Evolutionary conservation across 2,329 filamentous ascomycete genomes (phyloP).

Genomic region (Alternaria rosae): DNA sequence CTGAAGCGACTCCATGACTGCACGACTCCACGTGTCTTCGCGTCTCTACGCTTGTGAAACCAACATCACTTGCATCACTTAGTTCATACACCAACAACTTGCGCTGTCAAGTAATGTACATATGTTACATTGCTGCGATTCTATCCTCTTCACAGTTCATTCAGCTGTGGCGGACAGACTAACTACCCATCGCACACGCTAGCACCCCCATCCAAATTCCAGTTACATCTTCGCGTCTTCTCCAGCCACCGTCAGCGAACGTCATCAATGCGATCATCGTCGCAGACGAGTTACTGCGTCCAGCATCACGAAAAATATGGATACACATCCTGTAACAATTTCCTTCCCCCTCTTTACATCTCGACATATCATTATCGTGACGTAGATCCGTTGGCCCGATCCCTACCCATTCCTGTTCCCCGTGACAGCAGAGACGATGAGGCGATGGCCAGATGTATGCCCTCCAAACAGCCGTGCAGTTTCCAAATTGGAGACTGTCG

Average conservation of each 20-base stretch:
- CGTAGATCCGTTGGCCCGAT: conserved; percentile 1
- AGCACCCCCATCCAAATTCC: background rate
- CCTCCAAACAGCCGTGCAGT: background rate
- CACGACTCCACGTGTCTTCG: background rate
- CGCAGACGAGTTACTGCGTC: conserved; percentile 26
- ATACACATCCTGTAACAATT: conserved; percentile 18
- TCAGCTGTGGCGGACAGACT: conserved; percentile 3
- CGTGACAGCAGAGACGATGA: conserved; percentile 2
- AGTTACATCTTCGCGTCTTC: background rate
- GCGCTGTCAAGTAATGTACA: background rate
- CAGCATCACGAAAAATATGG: conserved; percentile 10
- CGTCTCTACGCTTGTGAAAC: background rate
- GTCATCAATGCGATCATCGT: conserved; percentile 11
- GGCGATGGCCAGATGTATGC: background rate
- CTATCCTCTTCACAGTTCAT: background rate
- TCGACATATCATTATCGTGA: conserved; percentile 11
- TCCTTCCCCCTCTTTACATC: conserved; percentile 21
- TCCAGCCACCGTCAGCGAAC: background rate
- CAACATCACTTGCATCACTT: background rate
- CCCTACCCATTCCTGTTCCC: background rate
- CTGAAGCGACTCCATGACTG: background rate
- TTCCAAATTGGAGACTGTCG: background rate
- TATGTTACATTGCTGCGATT: background rate
- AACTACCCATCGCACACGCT: conserved; percentile 3
- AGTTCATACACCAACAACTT: background rate